These are phyloP conservation scores for Brassica cretica DNA, from an alignment of 345 rosid genomes.

Conservation along the genomic window DNA sequence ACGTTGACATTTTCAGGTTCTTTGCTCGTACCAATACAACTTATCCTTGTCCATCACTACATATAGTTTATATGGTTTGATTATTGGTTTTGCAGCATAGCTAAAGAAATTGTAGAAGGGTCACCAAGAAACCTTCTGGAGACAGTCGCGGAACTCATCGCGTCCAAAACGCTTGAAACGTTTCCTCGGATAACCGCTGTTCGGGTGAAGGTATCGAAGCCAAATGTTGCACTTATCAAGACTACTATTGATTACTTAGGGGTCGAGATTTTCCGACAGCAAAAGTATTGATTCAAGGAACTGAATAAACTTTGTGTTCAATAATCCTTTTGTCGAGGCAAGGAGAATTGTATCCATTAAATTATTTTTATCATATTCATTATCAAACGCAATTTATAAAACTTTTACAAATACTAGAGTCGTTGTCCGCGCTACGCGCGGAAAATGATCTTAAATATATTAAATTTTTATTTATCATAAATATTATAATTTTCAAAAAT, in stretches of 20 bases:
- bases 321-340: not conserved
- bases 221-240: slow-evolving; percentile 75
- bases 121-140: slow-evolving; percentile 66
- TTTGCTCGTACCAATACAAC: not conserved
- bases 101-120: slow-evolving; percentile 69
- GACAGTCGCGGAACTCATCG: slow-evolving; percentile 67
- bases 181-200: slow-evolving; percentile 56
- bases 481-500: too few species aligned
- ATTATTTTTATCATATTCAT: not conserved
- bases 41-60: not conserved
- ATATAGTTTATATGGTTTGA: not conserved
- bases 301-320: not conserved
- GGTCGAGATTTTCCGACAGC: slow-evolving; percentile 67
- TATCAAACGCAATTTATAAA: not conserved
- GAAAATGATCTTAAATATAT: too few species aligned
- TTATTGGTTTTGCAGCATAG: slow-evolving; percentile 52
- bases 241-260: slow-evolving; percentile 78
- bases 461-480: too few species aligned
- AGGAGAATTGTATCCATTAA: not conserved
- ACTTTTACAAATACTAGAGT: too few species aligned
- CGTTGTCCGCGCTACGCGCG: too few species aligned
- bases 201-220: slow-evolving; percentile 73
- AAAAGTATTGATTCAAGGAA: slow-evolving; percentile 5
- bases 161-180: slow-evolving; percentile 53
- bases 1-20: slow-evolving; percentile 79